Conservation (phyloP, 352 stramenopile genomes). For the Phytophthora melonis region DNA sequence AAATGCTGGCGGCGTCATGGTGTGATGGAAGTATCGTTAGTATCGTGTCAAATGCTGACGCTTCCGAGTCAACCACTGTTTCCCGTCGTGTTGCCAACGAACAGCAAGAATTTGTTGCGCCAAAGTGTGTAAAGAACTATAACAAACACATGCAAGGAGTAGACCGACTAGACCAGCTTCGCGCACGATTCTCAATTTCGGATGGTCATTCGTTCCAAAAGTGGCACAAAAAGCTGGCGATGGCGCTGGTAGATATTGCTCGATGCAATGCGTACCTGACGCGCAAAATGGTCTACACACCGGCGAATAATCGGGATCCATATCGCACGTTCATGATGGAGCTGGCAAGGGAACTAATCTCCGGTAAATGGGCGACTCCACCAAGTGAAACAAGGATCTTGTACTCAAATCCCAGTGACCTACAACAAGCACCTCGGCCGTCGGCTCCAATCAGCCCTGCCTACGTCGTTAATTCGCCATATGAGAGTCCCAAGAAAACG, state of each 20-base stretch:
- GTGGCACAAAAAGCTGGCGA: constrained; percentile 42
- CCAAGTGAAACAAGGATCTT: constrained; percentile 10
- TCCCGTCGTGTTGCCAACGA: background rate
- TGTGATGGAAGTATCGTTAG: constrained; percentile 35
- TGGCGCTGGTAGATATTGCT: constrained; percentile 40
- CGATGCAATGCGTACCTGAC: constrained; percentile 34
- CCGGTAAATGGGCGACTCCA: constrained; percentile 5
- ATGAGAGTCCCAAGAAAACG: background rate
- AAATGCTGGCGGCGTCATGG: constrained; percentile 37
- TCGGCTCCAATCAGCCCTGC: background rate
- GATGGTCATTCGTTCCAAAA: constrained; percentile 45
- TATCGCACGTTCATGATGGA: constrained; percentile 7
- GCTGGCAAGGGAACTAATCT: background rate
- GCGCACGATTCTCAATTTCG: constrained; percentile 35
- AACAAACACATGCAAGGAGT: constrained; percentile 49
- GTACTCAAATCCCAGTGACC: background rate
- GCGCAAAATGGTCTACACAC: constrained; percentile 9
- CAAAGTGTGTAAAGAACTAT: constrained; percentile 34
- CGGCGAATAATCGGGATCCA: constrained; percentile 1
- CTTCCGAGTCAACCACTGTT: constrained; percentile 17
- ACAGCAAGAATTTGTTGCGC: constrained; percentile 20
- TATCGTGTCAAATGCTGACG: constrained; percentile 36
- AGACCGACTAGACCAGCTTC: constrained; percentile 18
- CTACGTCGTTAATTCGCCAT: background rate
- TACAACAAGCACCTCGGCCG: background rate